Conservation (phyloP, 257 asterid genomes). For the Solanum peruvianum region DNA sequence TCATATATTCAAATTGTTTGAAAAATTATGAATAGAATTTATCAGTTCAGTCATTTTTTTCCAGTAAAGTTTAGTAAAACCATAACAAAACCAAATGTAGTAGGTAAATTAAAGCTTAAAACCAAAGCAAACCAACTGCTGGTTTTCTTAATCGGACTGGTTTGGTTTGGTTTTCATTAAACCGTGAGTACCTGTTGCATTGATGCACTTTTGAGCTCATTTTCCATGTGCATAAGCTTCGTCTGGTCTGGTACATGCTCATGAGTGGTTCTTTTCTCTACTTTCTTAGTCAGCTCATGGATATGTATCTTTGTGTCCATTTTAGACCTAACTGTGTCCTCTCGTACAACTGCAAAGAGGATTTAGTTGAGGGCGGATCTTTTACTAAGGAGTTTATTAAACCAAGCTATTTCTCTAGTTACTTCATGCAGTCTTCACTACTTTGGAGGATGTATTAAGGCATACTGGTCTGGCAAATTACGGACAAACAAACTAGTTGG, state of each 20-base stretch:
- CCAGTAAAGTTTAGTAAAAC: neutral
- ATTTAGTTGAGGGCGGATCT: neutral
- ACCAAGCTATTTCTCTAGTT: neutral
- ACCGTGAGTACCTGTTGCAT: neutral
- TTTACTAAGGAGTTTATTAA: neutral
- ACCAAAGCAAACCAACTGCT: neutral
- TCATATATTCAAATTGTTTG: neutral
- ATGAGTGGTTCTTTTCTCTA: neutral
- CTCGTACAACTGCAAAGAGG: neutral
- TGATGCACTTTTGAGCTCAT: neutral
- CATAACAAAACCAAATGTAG: neutral
- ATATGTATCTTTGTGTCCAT: neutral
- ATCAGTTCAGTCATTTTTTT: neutral
- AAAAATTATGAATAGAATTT: no score
- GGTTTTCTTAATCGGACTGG: neutral
- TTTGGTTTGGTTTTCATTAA: neutral
- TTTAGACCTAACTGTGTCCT: neutral
- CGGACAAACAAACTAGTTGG: neutral
- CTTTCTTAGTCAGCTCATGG: neutral
- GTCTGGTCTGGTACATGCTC: neutral
- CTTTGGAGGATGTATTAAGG: neutral
- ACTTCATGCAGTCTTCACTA: neutral
- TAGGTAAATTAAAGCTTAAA: neutral
- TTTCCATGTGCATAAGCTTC: neutral
- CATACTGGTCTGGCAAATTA: no score